Evolutionary conservation across 768 basidiomycete species (phyloP).

Genomic region (Nidula microcarpa): DNA sequence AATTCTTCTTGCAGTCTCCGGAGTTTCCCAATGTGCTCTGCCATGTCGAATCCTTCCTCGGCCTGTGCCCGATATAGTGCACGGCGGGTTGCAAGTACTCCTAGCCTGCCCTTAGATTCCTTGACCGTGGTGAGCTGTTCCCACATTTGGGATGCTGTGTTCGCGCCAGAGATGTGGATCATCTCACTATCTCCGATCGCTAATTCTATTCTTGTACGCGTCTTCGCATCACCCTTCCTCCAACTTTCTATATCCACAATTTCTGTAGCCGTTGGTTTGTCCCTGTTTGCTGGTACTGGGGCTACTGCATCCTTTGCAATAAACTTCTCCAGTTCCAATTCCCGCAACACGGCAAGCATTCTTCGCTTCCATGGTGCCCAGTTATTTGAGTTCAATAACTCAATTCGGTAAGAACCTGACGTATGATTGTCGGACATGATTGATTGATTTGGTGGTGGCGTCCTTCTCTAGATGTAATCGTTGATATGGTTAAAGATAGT

Average conservation of each 20-base stretch:
- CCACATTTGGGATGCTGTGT: slow-evolving; percentile 14
- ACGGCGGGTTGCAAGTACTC: slow-evolving; percentile 12
- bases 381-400: no score
- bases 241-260: background rate
- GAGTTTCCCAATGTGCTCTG: slow-evolving; percentile 14
- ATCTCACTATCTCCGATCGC: slow-evolving; percentile 14
- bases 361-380: no score
- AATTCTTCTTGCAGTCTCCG: slow-evolving; percentile 13
- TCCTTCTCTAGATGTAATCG: no score
- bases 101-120: slow-evolving; percentile 12
- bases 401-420: no score
- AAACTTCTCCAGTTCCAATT: slow-evolving; percentile 6
- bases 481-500: no score
- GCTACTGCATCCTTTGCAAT: slow-evolving; percentile 4
- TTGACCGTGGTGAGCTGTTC: slow-evolving; percentile 13
- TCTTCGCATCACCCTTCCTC: slow-evolving; percentile 16
- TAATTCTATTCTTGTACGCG: no score
- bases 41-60: slow-evolving; percentile 15
- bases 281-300: slow-evolving; percentile 5
- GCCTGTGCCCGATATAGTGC: slow-evolving; percentile 12
- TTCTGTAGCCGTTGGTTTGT: slow-evolving; percentile 5
- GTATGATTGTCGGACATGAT: no score
- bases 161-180: slow-evolving; percentile 14
- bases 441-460: no score
- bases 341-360: slow-evolving; percentile 2